Percentiles rank a stretch among this genome's conserved stretches.
These are phyloP conservation scores for Candida germanica DNA, from an alignment of 805 yeast species.

Conservation along the genomic window DNA sequence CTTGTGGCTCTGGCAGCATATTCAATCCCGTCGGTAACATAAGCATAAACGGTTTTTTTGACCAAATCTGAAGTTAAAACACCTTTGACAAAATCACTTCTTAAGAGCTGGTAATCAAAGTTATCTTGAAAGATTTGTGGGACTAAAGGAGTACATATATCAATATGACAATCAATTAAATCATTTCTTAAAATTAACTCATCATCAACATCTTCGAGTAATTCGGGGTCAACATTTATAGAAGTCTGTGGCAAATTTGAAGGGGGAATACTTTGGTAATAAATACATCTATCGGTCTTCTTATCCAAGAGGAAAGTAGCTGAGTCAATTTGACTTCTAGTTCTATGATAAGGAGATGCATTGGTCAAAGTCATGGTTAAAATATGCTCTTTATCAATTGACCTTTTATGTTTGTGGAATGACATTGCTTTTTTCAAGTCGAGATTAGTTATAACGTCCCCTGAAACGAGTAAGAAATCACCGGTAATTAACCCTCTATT, in stretches of 20 bases:
- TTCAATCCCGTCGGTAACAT: slow-evolving; percentile 66
- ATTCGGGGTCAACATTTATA: slow-evolving; percentile 76
- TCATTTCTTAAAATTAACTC: slow-evolving; percentile 86
- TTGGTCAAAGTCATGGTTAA: slow-evolving; percentile 90
- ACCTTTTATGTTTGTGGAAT: slow-evolving; percentile 68
- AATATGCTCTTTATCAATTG: slow-evolving; percentile 82
- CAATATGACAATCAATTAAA: slow-evolving; percentile 93
- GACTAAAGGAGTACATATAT: slow-evolving; percentile 90
- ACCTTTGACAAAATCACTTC: slow-evolving; percentile 88
- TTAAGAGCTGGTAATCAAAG: slow-evolving; percentile 85
- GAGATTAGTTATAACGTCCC: slow-evolving; percentile 93
- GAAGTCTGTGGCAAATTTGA: slow-evolving; percentile 31
- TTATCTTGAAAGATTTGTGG: slow-evolving; percentile 96
- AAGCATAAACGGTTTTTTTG: slow-evolving; percentile 87
- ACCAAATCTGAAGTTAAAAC: slow-evolving; percentile 86
- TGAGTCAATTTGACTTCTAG: slow-evolving; percentile 77
- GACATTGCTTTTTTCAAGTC: slow-evolving; percentile 72
- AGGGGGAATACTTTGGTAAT: slow-evolving; percentile 76
- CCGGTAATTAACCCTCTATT: slow-evolving; percentile 85
- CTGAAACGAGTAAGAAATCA: slow-evolving; percentile 86
- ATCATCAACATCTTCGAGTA: slow-evolving; percentile 65
- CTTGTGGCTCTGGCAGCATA: slow-evolving; percentile 96
- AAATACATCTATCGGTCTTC: slow-evolving; percentile 70
- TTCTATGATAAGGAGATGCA: slow-evolving; percentile 80
- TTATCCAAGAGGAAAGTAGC: slow-evolving; percentile 82